These are phyloP conservation scores for Nitzschia sp. DNA, from an alignment of 108 stramenopile genomes.

Conservation along the genomic window DNA sequence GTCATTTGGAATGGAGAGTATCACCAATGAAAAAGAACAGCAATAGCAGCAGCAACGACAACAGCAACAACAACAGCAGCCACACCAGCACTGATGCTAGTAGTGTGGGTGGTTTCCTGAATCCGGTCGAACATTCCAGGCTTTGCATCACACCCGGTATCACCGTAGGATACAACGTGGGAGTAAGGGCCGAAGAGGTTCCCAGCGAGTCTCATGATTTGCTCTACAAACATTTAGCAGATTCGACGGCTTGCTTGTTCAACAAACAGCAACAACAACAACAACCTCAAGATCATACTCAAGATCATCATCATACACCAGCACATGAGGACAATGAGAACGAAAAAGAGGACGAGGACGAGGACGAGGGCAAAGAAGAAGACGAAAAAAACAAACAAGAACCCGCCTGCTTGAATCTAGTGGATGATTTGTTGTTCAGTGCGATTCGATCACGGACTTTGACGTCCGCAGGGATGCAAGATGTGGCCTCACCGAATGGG, in stretches of 20 bases:
- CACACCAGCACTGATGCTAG: no score
- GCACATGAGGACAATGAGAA: background rate
- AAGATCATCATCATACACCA: constrained; percentile 9
- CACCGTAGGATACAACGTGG: constrained; percentile 73
- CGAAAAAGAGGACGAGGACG: no score
- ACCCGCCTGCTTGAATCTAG: constrained; percentile 49
- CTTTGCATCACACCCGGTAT: constrained; percentile 80
- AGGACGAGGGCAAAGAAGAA: no score
- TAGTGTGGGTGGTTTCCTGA: constrained; percentile 40
- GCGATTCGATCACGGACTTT: constrained; percentile 76
- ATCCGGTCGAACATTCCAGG: constrained; percentile 37
- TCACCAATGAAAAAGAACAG: constrained; percentile 8
- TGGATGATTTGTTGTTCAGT: constrained; percentile 48
- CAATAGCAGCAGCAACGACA: no score
- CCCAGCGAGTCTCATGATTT: constrained; percentile 58
- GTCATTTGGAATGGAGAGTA: constrained; percentile 75
- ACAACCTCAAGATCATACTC: constrained; percentile 33
- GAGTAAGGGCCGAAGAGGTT: constrained; percentile 42
- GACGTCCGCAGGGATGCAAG: constrained; percentile 82
- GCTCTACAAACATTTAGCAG: constrained; percentile 11
- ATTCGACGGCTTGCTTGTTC: constrained; percentile 17
- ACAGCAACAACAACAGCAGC: no score
- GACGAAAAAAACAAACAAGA: no score
- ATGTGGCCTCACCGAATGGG: constrained; percentile 35
- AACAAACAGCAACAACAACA: background rate